Percentiles rank a stretch among this genome's conserved stretches.
These are phyloP conservation scores for Ustilago trichophora DNA, from an alignment of 1,284 basidiomycete genomes.

Conservation along the genomic window DNA sequence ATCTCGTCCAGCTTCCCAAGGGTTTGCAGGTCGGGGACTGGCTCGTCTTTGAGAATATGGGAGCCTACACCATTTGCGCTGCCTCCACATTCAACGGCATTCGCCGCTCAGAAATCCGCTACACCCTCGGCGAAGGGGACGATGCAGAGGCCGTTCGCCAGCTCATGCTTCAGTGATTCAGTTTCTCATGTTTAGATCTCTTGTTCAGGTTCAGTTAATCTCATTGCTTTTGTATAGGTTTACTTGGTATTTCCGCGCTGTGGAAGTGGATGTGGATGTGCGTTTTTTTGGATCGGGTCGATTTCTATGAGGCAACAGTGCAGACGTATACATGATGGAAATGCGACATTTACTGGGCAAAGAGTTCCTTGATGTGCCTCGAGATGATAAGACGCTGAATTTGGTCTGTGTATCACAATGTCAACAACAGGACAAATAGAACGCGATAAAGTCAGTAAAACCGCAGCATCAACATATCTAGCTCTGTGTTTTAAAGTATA, in stretches of 20 bases:
- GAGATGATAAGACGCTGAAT: constrained; percentile 63
- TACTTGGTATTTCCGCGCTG: too few relatives aligned
- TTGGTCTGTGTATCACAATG: constrained; percentile 62
- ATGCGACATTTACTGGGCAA: constrained; percentile 47
- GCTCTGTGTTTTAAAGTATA: too few relatives aligned
- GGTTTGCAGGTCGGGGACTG: constrained; percentile 76
- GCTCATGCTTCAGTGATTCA: constrained; percentile 27
- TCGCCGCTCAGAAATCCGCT: constrained; percentile 65
- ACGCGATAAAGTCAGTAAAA: too few relatives aligned
- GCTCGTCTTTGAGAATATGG: constrained; percentile 91
- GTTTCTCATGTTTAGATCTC: neutral
- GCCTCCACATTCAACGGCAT: constrained; percentile 86
- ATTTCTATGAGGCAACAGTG: too few relatives aligned
- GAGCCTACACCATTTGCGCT: constrained; percentile 90
- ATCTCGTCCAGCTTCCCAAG: constrained; percentile 54
- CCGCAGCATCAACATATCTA: too few relatives aligned
- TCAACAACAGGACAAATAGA: too few relatives aligned
- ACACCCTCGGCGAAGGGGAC: constrained; percentile 66
- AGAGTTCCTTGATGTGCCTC: constrained; percentile 60
- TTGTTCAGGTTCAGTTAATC: neutral
- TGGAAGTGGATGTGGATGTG: too few relatives aligned
- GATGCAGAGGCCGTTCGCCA: constrained; percentile 33
- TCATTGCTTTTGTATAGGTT: too few relatives aligned
- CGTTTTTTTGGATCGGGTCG: too few relatives aligned
- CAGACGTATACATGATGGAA: too few relatives aligned